Conservation (phyloP, 164 flowering plant genomes). For the Kingdonia uniflora region DNA sequence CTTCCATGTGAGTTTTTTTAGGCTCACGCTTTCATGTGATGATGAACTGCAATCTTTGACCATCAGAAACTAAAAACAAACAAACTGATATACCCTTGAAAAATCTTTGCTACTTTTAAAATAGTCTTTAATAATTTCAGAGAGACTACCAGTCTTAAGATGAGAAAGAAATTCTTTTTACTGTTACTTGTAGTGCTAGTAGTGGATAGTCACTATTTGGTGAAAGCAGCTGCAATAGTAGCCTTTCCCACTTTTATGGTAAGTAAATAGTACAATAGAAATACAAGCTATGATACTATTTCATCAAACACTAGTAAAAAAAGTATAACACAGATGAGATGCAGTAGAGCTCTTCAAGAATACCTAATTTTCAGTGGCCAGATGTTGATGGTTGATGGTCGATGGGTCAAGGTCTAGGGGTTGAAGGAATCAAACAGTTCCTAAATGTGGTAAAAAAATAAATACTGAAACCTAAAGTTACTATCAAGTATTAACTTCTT, state of each 20-base stretch:
- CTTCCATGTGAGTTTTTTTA: too few relatives aligned
- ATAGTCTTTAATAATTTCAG: too few relatives aligned
- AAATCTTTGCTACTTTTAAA: too few relatives aligned
- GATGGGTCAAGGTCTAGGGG: conserved; percentile 20
- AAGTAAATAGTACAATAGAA: conserved; percentile 10
- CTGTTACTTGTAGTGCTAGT: conserved; percentile 15
- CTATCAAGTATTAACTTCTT: too few relatives aligned
- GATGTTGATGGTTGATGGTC: conserved; percentile 42
- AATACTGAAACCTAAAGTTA: too few relatives aligned
- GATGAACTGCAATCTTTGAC: too few relatives aligned
- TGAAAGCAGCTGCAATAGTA: conserved; percentile 15
- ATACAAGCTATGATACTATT: conserved; percentile 7
- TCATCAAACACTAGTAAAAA: conserved; percentile 3
- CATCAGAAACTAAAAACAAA: too few relatives aligned
- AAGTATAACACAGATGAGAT: conserved; percentile 2
- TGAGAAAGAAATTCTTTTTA: conserved; percentile 15
- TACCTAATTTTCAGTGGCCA: conserved; percentile 54
- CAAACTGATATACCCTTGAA: too few relatives aligned
- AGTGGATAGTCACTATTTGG: conserved; percentile 22
- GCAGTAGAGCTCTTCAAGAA: neutral
- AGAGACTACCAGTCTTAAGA: conserved; percentile 5
- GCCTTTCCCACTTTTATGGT: neutral
- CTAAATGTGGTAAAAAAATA: too few relatives aligned
- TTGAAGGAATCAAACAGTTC: too few relatives aligned
- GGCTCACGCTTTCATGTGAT: too few relatives aligned